Evolutionary conservation across 2,329 filamentous ascomycete genomes (phyloP).

Genomic region (Colletotrichum cereale): DNA sequence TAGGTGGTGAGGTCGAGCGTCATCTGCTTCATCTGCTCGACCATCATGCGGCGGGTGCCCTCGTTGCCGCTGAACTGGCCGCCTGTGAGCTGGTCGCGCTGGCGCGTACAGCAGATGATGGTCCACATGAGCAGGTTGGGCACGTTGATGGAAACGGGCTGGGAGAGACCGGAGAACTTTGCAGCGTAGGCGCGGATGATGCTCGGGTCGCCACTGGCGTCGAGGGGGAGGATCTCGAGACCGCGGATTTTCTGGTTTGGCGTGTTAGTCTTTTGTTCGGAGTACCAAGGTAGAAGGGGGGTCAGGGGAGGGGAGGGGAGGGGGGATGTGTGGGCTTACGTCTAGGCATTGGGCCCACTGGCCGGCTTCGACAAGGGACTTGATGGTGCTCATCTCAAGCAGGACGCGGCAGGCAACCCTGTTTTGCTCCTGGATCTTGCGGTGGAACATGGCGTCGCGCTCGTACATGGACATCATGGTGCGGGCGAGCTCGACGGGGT

Average conservation of each 20-base stretch:
- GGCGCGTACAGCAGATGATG: conserved; percentile 84
- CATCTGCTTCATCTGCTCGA: conserved; percentile 80
- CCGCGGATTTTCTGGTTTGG: conserved; percentile 73
- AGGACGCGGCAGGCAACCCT: conserved; percentile 68
- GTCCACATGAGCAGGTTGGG: conserved; percentile 95
- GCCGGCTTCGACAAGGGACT: conserved; percentile 65
- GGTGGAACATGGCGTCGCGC: conserved; percentile 70
- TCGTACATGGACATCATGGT: conserved; percentile 75
- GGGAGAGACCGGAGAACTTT: conserved; percentile 82
- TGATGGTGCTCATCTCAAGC: conserved; percentile 72
- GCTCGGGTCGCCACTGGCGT: conserved; percentile 79
- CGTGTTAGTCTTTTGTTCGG: conserved; percentile 4
- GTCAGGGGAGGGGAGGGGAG: neutral
- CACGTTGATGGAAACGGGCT: conserved; percentile 88
- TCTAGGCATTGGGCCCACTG: conserved; percentile 71
- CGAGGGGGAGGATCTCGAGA: conserved; percentile 84
- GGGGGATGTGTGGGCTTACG: conserved; percentile 65
- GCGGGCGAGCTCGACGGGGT: conserved; percentile 69
- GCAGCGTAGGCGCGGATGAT: conserved; percentile 84
- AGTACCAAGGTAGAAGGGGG: neutral
- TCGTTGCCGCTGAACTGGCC: conserved; percentile 82
- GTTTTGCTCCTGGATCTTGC: conserved; percentile 69
- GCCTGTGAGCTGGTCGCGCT: conserved; percentile 77
- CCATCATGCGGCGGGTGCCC: conserved; percentile 72
- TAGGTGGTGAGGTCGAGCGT: conserved; percentile 94